Base-by-base conservation (phyloP, 2,329 filamentous ascomycete genomes). In the Periconia macrospinosa region DNA sequence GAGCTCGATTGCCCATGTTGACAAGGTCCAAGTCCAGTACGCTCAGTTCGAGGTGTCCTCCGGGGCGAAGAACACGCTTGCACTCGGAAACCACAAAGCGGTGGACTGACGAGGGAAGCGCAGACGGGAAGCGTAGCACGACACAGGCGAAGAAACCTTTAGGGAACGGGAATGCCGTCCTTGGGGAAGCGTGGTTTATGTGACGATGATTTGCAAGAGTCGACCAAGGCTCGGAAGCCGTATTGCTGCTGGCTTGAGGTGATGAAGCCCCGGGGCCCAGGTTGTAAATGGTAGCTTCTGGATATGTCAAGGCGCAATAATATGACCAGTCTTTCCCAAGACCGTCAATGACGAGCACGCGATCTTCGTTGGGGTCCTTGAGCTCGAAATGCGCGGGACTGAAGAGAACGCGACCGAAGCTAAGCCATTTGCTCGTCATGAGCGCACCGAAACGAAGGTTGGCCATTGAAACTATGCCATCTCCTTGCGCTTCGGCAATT, bases 251-350 rank as follows among this genome's bases (percentile, higher is more conserved):
- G 27, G 59, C 41, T 7, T 59, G 41, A 10, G 62, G 27, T 3
- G 59, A 52, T 8, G 68, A 66, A 41, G 66, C 56, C 23, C 65
- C 63, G 41, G 72, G 67, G 3, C 75, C 75, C 20, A 93, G 79
- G 67, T 92, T 91, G 76, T 90, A 93, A 57, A 94, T 88, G 1
- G 85, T 87, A 0, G 87, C 87, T 0, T 81, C 80, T 0, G 88
- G 87, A 59, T 93, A 93, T 1, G 89, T 91, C 67, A 92, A 85
- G 7, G 90, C 89, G 18, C 89, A 89, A 62, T 92, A 93, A 70
- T 91, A 92, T 0, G 90, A 92, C 90, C 90, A 94, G 67, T 94
- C 90, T 66, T 92, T 92, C n/a, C 90, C 90, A 30, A 94, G 85
- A 6, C 90, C 90, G 74, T 94, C 90, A 52, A 94, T 82, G 17